These are phyloP conservation scores for Tilletia indica DNA, from an alignment of 1,284 basidiomycete genomes.

Conservation along the genomic window DNA sequence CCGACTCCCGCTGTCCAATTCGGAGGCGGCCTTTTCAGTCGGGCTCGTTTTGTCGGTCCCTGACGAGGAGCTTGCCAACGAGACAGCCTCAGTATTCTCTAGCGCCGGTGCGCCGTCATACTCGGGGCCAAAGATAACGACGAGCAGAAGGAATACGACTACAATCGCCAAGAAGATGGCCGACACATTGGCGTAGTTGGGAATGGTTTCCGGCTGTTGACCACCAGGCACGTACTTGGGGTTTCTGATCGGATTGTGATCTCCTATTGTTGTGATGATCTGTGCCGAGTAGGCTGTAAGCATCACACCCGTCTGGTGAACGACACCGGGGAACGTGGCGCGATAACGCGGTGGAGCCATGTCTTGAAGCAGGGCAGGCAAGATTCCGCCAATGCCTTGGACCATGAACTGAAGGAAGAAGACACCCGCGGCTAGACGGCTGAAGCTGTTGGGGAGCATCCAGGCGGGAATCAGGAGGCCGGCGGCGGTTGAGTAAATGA, in stretches of 20 bases:
- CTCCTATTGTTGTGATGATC: conserved; percentile 75
- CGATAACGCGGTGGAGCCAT: conserved; percentile 88
- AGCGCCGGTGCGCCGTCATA: conserved; percentile 10
- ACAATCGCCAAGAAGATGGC: conserved; percentile 76
- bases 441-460: conserved; percentile 35
- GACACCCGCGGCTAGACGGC: conserved; percentile 37
- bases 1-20: too few species aligned
- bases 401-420: conserved; percentile 42
- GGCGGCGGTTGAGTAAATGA: conserved; percentile 28
- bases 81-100: too few species aligned
- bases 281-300: conserved; percentile 81
- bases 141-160: conserved; percentile 49
- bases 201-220: conserved; percentile 59
- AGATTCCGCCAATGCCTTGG: conserved; percentile 62
- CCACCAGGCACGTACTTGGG: conserved; percentile 29
- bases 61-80: too few species aligned
- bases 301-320: conserved; percentile 76
- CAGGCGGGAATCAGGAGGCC: conserved; percentile 41
- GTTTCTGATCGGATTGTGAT: conserved; percentile 41
- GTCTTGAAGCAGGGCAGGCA: conserved; percentile 83
- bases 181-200: conserved; percentile 84
- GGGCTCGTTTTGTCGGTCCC: too few species aligned
- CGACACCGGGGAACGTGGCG: conserved; percentile 85
- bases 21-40: too few species aligned
- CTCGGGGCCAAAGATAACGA: conserved; percentile 45